Evolutionary conservation across 306 rosid genomes (phyloP).

Genomic region (Comarum palustre): DNA sequence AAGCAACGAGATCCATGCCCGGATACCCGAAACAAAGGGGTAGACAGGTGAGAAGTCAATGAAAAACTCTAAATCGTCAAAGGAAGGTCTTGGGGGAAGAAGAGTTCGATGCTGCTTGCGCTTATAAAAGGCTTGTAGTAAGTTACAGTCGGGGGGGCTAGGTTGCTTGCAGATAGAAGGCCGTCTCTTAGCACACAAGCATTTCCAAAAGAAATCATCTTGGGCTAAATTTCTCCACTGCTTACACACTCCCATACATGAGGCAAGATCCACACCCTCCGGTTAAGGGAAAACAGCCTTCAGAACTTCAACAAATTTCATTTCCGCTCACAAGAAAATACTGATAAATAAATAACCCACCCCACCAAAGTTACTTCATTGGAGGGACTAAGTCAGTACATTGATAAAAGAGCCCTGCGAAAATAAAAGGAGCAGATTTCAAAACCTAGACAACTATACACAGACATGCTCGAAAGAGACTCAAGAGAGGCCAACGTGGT

Average conservation of each 20-base stretch:
- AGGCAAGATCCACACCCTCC: constrained; percentile 84
- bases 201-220: constrained; percentile 94
- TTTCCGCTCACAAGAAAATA: constrained; percentile 25
- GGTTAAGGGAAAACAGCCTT: constrained; percentile 84
- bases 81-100: constrained; percentile 77
- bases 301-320: constrained; percentile 68
- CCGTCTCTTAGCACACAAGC: constrained; percentile 83
- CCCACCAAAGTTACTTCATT: constrained; percentile 13
- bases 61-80: constrained; percentile 83
- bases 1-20: constrained; percentile 92
- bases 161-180: constrained; percentile 85
- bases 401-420: constrained; percentile 1
- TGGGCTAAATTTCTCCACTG: constrained; percentile 76
- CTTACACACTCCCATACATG: constrained; percentile 75
- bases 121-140: constrained; percentile 59
- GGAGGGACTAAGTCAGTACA: constrained; percentile 14
- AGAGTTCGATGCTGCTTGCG: constrained; percentile 53
- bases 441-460: background rate
- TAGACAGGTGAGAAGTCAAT: constrained; percentile 70
- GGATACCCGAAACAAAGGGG: constrained; percentile 68
- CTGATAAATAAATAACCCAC: background rate
- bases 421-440: constrained; percentile 15
- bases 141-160: constrained; percentile 47
- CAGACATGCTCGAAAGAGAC: background rate
- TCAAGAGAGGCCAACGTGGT: too few relatives aligned